Conservation (phyloP, 768 basidiomycete species). For the Boletellus ananiceps region DNA sequence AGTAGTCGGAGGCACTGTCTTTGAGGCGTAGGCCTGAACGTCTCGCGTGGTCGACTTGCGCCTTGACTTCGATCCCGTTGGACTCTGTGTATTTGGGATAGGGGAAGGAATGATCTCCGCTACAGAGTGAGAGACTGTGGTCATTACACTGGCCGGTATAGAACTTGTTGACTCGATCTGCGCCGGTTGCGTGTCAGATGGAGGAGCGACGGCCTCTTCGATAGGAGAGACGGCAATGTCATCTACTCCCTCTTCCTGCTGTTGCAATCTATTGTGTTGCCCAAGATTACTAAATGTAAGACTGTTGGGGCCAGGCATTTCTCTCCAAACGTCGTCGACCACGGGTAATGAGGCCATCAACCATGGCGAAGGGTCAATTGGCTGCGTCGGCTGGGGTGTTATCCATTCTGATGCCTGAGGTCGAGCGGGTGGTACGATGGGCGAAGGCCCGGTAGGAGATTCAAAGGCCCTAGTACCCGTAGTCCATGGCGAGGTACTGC, state of each 20-base stretch:
- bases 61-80: slow-evolving; percentile 22
- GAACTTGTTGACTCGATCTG: slow-evolving; percentile 15
- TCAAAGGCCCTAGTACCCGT: slow-evolving; percentile 18
- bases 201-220: slow-evolving; percentile 15
- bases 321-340: slow-evolving; percentile 46
- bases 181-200: slow-evolving; percentile 7
- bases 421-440: slow-evolving; percentile 20
- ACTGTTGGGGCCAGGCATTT: slow-evolving; percentile 41
- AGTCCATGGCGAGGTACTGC: slow-evolving; percentile 22
- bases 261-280: slow-evolving; percentile 53
- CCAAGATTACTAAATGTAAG: slow-evolving; percentile 56
- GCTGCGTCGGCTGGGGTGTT: slow-evolving; percentile 16
- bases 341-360: slow-evolving; percentile 42
- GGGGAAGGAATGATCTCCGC: slow-evolving; percentile 11
- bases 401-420: slow-evolving; percentile 37
- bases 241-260: slow-evolving; percentile 30
- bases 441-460: slow-evolving; percentile 15
- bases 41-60: slow-evolving; percentile 28
- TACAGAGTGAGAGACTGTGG: slow-evolving; percentile 3
- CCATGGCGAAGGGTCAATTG: slow-evolving; percentile 53
- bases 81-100: slow-evolving; percentile 14
- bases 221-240: slow-evolving; percentile 15
- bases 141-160: slow-evolving; percentile 1
- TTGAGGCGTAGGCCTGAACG: slow-evolving; percentile 20
- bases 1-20: slow-evolving; percentile 9